A percentile compares a stretch with the other conserved stretches of the same genome.
Evolutionary conservation across 129 eudicot species (phyloP).

Genomic region (Chrysanthemum makinoi): DNA sequence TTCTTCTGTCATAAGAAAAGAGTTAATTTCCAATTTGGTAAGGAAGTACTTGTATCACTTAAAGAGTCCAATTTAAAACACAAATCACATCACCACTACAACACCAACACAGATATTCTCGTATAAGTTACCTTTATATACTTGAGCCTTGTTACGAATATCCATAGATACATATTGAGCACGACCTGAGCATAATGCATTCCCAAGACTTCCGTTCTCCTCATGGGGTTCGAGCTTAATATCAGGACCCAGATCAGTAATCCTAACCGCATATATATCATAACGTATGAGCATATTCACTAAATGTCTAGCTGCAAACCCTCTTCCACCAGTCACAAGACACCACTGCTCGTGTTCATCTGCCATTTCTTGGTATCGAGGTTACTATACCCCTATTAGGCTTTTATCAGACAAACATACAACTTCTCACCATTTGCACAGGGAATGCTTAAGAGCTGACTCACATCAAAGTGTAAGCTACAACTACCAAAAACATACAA

Average conservation of each 20-base stretch:
- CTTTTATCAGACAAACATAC: no score
- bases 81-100: no score
- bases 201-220: conserved; percentile 55
- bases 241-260: conserved; percentile 63
- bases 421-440: no score
- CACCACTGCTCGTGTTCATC: conserved; percentile 70
- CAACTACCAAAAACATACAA: no score
- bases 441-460: no score
- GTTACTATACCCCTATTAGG: no score
- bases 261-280: conserved; percentile 57
- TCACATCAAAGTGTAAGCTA: no score
- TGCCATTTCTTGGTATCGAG: conserved; percentile 29
- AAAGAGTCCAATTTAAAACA: no score
- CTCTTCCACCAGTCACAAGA: conserved; percentile 97
- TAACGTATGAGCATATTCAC: conserved; percentile 79
- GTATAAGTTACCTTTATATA: conserved; percentile 48
- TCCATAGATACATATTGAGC: conserved; percentile 78
- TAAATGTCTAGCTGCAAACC: conserved; percentile 88
- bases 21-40: background rate
- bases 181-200: conserved; percentile 67
- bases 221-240: conserved; percentile 60
- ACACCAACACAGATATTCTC: no score
- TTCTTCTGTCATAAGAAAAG: no score
- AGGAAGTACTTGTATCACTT: background rate
- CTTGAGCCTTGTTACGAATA: conserved; percentile 83